Evolutionary conservation across 352 stramenopile species (phyloP), one percentile per base, ranked within the genome.

Genomic region (Globisporangium paddicum): DNA sequence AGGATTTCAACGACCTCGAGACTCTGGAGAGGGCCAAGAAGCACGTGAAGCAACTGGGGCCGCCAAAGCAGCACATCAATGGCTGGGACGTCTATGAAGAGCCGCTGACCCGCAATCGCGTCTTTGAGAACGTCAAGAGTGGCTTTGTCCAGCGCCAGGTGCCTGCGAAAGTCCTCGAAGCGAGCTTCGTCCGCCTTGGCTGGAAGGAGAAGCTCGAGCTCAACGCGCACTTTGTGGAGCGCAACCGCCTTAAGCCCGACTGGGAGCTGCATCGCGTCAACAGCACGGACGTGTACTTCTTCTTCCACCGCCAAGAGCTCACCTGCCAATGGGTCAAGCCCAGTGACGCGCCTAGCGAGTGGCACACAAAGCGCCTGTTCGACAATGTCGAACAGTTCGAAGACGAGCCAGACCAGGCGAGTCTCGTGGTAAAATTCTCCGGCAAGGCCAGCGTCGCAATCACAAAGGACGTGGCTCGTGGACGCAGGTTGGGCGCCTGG

Each of bases 81-180:
- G 76, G 69, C 7, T 88, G 78, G 82, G 55, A 77, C 46, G 57
- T 77, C 34, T 86, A 80, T 25, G 65, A 73, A 37, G 82, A 92
- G 28, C 75, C 75, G 2, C 37, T 76, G 51, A 89, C 70, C 41
- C 60, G 66, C 10, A 92, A 90, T 60, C 64, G 71, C 1, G 28
- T 92, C 11, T 92, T 89, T 54, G 67, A 87, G 55, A 86, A 92
- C 42, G 44, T 65, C 8, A 51, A 55, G 8, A 86, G 75, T 50
- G 76, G 80, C 32, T 90, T 90, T 45, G 67, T 84, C 19, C 80
- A 90, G 65, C 72, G 78, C 28, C 75, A 87, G 55, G 76, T 90
- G 23, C 80, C 80, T 3, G 21, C 56, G 2, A 68, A 71, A 57
- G n/a, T 88, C 5, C 58, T 66, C 9, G 66, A 70, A 47, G 68